Conservation (phyloP, 2,329 filamentous ascomycete genomes). For the Zasmidium cellare region DNA sequence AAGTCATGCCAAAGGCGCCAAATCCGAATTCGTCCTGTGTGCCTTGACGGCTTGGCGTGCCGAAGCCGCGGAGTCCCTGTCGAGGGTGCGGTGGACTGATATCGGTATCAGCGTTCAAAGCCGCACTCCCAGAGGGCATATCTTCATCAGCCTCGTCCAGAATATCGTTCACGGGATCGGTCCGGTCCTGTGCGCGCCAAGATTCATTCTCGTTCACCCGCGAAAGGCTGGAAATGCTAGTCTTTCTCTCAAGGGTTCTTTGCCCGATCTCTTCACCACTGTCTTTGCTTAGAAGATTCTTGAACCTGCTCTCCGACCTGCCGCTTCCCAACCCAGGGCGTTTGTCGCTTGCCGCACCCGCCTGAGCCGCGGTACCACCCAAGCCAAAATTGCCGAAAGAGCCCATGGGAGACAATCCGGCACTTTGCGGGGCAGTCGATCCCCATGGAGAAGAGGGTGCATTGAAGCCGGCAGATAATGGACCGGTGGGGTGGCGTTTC, state of each 20-base stretch:
- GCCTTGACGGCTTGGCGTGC: constrained; percentile 48
- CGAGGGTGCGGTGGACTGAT: constrained; percentile 53
- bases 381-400: constrained; percentile 91
- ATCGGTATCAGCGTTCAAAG: constrained; percentile 74
- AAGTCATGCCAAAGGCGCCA: constrained; percentile 61
- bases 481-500: constrained; percentile 58
- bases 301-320: constrained; percentile 78
- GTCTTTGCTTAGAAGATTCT: constrained; percentile 79
- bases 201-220: constrained; percentile 57
- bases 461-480: constrained; percentile 51
- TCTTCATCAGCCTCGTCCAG: constrained; percentile 70
- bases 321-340: constrained; percentile 65
- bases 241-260: constrained; percentile 54
- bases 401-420: constrained; percentile 72
- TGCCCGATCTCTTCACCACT: constrained; percentile 60
- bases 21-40: constrained; percentile 61
- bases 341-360: constrained; percentile 65
- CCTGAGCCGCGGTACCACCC: constrained; percentile 40
- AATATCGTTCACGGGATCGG: constrained; percentile 23
- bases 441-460: constrained; percentile 59
- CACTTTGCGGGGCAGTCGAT: constrained; percentile 55
- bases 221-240: constrained; percentile 53
- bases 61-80: constrained; percentile 44
- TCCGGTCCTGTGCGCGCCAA: constrained; percentile 39
- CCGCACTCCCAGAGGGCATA: constrained; percentile 65